These are phyloP conservation scores for Pseudoscleropodium purum DNA, from an alignment of 225 moss, liverwort and hornwort species.

Conservation along the genomic window DNA sequence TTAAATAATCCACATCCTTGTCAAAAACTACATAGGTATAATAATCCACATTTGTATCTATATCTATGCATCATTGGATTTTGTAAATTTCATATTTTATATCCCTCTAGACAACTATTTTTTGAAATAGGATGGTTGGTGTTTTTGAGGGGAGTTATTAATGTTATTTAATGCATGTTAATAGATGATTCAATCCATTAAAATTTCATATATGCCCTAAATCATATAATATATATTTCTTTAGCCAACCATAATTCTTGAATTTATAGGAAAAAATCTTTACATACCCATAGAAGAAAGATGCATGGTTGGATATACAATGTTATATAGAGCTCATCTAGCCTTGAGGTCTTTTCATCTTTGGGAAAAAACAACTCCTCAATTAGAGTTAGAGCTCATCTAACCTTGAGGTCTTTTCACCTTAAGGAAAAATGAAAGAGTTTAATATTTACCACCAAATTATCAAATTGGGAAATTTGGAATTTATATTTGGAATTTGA, in stretches of 20 bases:
- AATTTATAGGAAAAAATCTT: not conserved
- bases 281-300: too few relatives aligned
- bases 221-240: not conserved
- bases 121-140: fast-evolving
- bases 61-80: not conserved
- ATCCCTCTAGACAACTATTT: not conserved
- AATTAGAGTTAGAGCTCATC: not conserved
- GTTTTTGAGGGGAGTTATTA: fast-evolving
- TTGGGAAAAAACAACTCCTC: too few relatives aligned
- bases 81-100: not conserved
- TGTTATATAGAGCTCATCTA: not conserved
- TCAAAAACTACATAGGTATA: not conserved
- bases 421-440: not conserved
- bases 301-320: not conserved
- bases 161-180: too few relatives aligned
- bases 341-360: too few relatives aligned
- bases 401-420: not conserved
- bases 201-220: not conserved
- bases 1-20: not conserved
- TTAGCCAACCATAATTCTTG: not conserved
- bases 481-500: too few relatives aligned
- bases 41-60: not conserved
- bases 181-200: not conserved
- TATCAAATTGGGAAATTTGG: not conserved
- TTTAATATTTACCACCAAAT: not conserved